A percentile compares a stretch with the other conserved stretches of the same genome.
These are phyloP conservation scores for Colletotrichum orchidophilum DNA, from an alignment of 2,329 filamentous ascomycete genomes.

Conservation along the genomic window DNA sequence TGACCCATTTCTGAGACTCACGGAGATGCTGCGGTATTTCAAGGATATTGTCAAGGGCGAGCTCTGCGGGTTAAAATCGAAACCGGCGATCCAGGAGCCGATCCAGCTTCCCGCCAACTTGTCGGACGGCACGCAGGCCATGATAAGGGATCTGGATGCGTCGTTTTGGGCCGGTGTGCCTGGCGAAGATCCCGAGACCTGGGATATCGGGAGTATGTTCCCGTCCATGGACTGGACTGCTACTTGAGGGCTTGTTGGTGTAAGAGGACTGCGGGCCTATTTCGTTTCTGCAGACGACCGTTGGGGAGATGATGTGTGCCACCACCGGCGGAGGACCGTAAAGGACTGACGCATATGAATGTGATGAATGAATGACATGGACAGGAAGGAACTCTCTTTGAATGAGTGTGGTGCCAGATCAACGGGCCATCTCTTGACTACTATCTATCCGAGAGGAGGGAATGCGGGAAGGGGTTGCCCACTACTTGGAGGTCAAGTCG, in stretches of 20 bases:
- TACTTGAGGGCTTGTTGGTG: no score
- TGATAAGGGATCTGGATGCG: conserved; percentile 40
- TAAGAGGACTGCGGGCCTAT: no score
- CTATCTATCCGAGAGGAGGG: background rate
- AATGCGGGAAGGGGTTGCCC: background rate
- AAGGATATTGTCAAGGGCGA: conserved; percentile 30
- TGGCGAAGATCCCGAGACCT: conserved; percentile 22
- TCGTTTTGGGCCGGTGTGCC: conserved; percentile 33
- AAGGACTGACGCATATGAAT: background rate
- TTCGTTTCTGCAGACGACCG: no score
- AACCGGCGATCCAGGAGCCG: conserved; percentile 12
- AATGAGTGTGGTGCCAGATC: background rate
- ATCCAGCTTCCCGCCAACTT: conserved; percentile 30
- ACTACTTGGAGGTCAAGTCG: background rate
- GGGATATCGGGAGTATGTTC: conserved; percentile 13
- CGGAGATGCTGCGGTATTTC: conserved; percentile 34
- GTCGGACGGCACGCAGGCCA: conserved; percentile 36
- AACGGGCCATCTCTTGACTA: background rate
- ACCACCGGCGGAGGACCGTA: background rate
- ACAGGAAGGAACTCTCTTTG: background rate
- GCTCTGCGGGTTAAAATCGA: conserved; percentile 11
- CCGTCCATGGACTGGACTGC: conserved; percentile 33
- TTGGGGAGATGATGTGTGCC: background rate
- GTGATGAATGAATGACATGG: background rate
- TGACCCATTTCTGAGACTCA: conserved; percentile 36